phyloP scores from a whole-genome alignment of 1,284 basidiomycete species.

The Ceratobasidium sp. region DNA sequence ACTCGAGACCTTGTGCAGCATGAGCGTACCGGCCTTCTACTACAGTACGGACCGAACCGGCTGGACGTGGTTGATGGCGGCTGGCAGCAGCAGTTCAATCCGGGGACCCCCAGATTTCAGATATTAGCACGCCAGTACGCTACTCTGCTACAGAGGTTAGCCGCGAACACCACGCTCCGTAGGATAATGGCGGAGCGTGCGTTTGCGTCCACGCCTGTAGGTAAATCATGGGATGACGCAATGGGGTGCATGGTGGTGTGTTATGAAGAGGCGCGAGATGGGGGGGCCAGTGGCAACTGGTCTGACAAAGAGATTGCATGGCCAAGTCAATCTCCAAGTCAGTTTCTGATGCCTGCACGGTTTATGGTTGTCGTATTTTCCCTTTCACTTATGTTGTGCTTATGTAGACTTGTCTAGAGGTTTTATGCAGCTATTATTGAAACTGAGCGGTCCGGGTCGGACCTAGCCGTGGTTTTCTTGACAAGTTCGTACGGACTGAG shows the following conservation, averaged over 20 bases:
- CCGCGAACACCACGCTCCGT: slow-evolving; percentile 55
- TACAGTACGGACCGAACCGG: slow-evolving; percentile 48
- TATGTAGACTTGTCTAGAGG: neutral
- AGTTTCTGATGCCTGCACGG: neutral
- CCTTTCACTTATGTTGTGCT: slow-evolving; percentile 12
- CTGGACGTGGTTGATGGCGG: neutral
- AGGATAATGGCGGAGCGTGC: slow-evolving; percentile 58
- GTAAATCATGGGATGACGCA: slow-evolving; percentile 64
- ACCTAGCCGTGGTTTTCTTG: too few species aligned
- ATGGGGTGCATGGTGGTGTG: slow-evolving; percentile 64
- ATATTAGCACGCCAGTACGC: slow-evolving; percentile 55
- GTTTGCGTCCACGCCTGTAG: slow-evolving; percentile 55
- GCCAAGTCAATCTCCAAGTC: neutral
- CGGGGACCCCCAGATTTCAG: slow-evolving; percentile 27
- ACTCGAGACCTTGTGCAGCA: slow-evolving; percentile 65
- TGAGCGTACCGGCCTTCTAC: slow-evolving; percentile 59
- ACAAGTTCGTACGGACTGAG: too few species aligned
- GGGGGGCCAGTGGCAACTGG: neutral
- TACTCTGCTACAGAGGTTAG: slow-evolving; percentile 56
- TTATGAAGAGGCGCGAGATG: slow-evolving; percentile 56
- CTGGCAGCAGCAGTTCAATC: slow-evolving; percentile 27
- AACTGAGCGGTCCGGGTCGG: too few species aligned
- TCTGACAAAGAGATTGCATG: neutral
- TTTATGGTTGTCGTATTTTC: neutral
- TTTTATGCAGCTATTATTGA: neutral